Conservation (phyloP, 441 rosid genomes). For the Omphalea diandra region DNA sequence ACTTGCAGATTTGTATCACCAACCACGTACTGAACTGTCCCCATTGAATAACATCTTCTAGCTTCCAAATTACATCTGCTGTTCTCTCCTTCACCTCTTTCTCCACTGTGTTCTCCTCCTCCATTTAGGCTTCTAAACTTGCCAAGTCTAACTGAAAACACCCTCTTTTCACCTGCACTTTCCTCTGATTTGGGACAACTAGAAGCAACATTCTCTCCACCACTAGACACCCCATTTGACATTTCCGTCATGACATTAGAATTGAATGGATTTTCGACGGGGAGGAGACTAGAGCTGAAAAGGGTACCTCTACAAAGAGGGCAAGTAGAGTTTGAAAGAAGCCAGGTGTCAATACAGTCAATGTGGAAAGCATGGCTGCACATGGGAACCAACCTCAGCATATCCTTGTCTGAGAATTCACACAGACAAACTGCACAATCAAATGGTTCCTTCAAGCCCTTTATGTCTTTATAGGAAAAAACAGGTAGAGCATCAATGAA, state of each 20-base stretch:
- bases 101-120: slow-evolving; percentile 28
- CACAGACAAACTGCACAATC: slow-evolving; percentile 74
- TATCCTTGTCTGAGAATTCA: slow-evolving; percentile 55
- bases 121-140: slow-evolving; percentile 45
- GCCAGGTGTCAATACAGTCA: slow-evolving; percentile 73
- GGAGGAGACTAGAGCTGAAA: slow-evolving; percentile 24
- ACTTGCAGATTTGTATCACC: slow-evolving; percentile 46
- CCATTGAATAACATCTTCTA: slow-evolving; percentile 84
- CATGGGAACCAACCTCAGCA: slow-evolving; percentile 60
- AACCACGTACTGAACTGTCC: slow-evolving; percentile 58
- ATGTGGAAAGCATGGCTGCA: slow-evolving; percentile 81
- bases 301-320: slow-evolving; percentile 70
- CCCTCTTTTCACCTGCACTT: slow-evolving; percentile 31
- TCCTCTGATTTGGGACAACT: slow-evolving; percentile 31
- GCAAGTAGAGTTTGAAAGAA: slow-evolving; percentile 78
- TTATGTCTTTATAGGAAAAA: slow-evolving; percentile 49
- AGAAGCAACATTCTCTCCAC: slow-evolving; percentile 23
- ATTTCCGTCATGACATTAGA: slow-evolving; percentile 28
- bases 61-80: slow-evolving; percentile 43
- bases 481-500: slow-evolving; percentile 60
- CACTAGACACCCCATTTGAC: slow-evolving; percentile 25
- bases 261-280: slow-evolving; percentile 31
- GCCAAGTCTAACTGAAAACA: slow-evolving; percentile 61
- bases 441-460: slow-evolving; percentile 56
- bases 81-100: slow-evolving; percentile 33